Base-by-base conservation (phyloP, 768 basidiomycete species). In the Kwoniella newhampshirensis region DNA sequence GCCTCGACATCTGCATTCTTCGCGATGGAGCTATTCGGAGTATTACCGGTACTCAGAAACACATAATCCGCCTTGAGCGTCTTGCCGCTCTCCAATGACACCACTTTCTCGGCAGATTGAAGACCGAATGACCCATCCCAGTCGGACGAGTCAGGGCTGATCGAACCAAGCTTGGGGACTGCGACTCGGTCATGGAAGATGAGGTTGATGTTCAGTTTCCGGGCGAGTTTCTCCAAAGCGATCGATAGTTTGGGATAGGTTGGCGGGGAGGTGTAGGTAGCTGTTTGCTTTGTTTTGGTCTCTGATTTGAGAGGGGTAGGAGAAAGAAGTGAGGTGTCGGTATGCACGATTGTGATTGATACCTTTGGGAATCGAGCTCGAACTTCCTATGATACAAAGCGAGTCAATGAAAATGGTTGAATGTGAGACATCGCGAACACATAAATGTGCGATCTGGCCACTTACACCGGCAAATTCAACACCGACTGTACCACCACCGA, bases 401-500 rank as follows among this genome's bases (percentile, higher is more conserved):
- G 11, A 13, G 15, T n/a, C n/a, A n/a, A n/a, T n/a, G n/a, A n/a
- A n/a, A n/a, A n/a, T n/a, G n/a, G n/a, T n/a, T n/a, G n/a, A n/a
- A n/a, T n/a, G n/a, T n/a, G n/a, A n/a, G n/a, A n/a, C n/a, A n/a
- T n/a, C n/a, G n/a, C n/a, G n/a, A n/a, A n/a, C n/a, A n/a, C n/a
- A n/a, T n/a, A n/a, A n/a, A n/a, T n/a, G n/a, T n/a, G n/a, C n/a
- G n/a, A n/a, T n/a, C n/a, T 20, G 11, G 18, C 17, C 23, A 51
- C 67, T 63, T 35, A 68, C 67, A 32, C 73, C 73, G 3, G 71
- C 67, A 25, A 67, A 50, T 53, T 75, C 73, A 25, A 87, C 83
- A 3, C 87, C 87, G 9, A 87, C 80, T 0, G 87, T 85, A 0
- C 87, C 87, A 9, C 86, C 87, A 1, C 87, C 87, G 1, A 87